Evolutionary conservation across 2,329 filamentous ascomycete genomes (phyloP).

Genomic region (Macrophomina pseudophaseolina): DNA sequence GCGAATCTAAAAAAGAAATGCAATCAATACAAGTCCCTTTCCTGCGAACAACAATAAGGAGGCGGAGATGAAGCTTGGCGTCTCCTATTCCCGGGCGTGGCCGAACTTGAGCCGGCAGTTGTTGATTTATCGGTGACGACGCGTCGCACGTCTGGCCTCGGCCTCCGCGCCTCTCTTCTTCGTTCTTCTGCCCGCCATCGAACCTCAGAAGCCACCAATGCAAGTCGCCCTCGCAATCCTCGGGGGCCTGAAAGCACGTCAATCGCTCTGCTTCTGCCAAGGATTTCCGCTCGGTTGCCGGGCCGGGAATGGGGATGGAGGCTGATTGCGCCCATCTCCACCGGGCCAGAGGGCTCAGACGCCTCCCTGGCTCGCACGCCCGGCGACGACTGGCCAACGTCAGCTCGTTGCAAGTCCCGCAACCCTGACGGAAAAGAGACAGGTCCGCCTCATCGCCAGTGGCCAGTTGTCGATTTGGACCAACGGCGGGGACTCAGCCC

Average conservation of each 20-base stretch:
- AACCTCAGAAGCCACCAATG: neutral
- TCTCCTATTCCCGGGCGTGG: constrained; percentile 6
- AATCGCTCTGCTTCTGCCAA: neutral
- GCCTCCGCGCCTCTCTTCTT: neutral
- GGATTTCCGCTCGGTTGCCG: constrained; percentile 6
- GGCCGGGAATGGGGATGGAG: neutral
- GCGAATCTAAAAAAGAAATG: neutral
- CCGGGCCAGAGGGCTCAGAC: neutral
- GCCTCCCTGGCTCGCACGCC: neutral
- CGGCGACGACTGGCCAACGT: neutral
- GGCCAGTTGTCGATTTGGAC: neutral
- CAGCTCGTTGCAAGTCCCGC: constrained; percentile 10
- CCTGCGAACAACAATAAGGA: neutral
- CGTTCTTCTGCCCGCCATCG: neutral
- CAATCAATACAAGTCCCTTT: neutral
- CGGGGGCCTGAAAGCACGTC: neutral
- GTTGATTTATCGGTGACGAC: neutral
- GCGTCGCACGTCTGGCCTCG: neutral
- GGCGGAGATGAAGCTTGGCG: constrained; percentile 12
- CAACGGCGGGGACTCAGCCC: neutral
- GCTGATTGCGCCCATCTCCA: constrained; percentile 1
- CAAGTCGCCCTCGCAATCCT: neutral
- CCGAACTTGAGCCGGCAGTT: neutral
- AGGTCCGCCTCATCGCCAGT: too few relatives aligned
- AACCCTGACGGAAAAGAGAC: too few relatives aligned